Base-by-base conservation (phyloP, 371 early-diverging fungal species). In the Mortierella sp. region DNA sequence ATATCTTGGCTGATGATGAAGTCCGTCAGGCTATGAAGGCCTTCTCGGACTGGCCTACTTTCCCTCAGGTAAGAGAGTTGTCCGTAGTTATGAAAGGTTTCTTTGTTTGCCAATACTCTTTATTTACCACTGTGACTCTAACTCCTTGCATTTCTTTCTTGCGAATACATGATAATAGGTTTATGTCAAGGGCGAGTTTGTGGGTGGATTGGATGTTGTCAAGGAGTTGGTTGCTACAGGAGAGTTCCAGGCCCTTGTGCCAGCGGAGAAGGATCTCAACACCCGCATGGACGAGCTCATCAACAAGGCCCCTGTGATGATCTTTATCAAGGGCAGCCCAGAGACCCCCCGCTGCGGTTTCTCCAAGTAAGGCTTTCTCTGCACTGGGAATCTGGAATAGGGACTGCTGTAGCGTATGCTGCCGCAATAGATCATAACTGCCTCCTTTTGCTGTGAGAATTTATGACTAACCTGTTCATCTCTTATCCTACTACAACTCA, bases 261-360 rank as follows among this genome's bases (percentile, higher is more conserved):
- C 95, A 19, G 90, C 92, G 72, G 94, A 94, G 81, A 94, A 95
- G 83, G 95, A 95, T 80, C 89, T 97, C 54, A 91, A 93, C 78
- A 92, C 92, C 4, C 92, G 94, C 44, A 91, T 97, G 72, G 92
- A 93, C 68, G 93, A 92, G 70, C 90, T 97, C 31, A 91, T 94
- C 55, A 88, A 91, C 77, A 92, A 93, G 72, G 92, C 93, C 19
- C 89, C 92, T 19, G 92, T 97, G 24, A 94, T 96, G 94, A 90
- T 97, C n/a, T 98, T 99, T 88, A 99, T 99, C 84, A 99, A 99
- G 89, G 99, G 99, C 48, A 94, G 94, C 52, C 97, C 97, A 2
- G 92, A 92, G 16, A 91, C 90, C 73, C 97, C 97, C 34, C 91
- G 94, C 44, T 98, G 98, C 88, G 98, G 98, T 8, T 98, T 98